Evolutionary conservation across 164 flowering plant genomes (phyloP).

Genomic region (Chloranthus sessilifolius): DNA sequence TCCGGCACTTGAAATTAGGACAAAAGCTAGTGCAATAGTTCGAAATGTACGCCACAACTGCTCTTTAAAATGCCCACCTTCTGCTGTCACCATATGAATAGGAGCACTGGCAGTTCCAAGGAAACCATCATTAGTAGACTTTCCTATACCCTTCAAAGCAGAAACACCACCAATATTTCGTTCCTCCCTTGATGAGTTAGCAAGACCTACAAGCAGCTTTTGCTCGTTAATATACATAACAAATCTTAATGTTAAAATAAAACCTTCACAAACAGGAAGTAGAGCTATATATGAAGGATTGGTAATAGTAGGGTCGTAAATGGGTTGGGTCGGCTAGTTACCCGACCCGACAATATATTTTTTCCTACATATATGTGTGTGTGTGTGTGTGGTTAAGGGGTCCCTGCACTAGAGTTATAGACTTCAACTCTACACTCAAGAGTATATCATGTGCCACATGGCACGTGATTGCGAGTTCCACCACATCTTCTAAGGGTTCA

Average conservation of each 20-base stretch:
- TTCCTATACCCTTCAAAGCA: conserved; percentile 64
- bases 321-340: no score
- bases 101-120: conserved; percentile 88
- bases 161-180: conserved; percentile 51
- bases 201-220: conserved; percentile 22
- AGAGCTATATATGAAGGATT: no score
- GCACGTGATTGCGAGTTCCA: no score
- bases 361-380: no score
- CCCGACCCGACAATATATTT: no score
- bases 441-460: no score
- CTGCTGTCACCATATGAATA: conserved; percentile 79
- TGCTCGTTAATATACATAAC: conserved; percentile 4
- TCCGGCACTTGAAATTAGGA: conserved; percentile 76
- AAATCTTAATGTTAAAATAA: conserved; percentile 4
- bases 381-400: no score
- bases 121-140: conserved; percentile 55
- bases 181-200: conserved; percentile 36
- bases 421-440: no score
- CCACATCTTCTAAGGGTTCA: no score
- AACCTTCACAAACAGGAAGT: not conserved
- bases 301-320: no score
- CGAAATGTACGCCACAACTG: conserved; percentile 89
- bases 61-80: conserved; percentile 77
- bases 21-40: conserved; percentile 64
- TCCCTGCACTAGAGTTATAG: no score